Percentiles rank a stretch among this genome's conserved stretches.
Conservation (phyloP, 2,329 filamentous ascomycete species). For the Colletotrichum orbiculare region DNA sequence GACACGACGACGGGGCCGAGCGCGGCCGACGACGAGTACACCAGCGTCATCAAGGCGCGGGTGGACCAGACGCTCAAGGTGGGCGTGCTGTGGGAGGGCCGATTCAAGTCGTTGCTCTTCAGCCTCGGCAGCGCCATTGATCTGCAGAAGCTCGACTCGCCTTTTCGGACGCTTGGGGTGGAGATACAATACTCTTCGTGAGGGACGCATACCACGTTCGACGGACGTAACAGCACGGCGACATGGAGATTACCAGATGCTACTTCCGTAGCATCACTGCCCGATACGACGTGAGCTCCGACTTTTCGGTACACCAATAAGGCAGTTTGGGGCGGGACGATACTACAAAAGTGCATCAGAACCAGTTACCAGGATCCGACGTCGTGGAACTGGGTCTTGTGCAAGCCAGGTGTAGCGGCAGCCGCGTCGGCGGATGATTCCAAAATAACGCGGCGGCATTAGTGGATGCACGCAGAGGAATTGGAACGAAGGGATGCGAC, state of each 20-base stretch:
- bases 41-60: constrained; percentile 89
- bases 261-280: not conserved
- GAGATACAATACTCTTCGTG: constrained; percentile 87
- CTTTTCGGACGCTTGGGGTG: constrained; percentile 80
- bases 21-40: constrained; percentile 67
- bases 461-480: not conserved
- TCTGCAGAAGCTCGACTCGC: constrained; percentile 78
- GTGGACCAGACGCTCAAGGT: constrained; percentile 90
- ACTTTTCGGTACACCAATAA: constrained; percentile 3
- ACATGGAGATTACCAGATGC: not conserved
- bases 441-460: not conserved
- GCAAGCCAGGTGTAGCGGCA: not conserved
- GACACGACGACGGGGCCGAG: constrained; percentile 16
- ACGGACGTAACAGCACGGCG: not conserved
- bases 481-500: constrained; percentile 19
- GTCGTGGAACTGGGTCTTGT: not conserved
- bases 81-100: constrained; percentile 90
- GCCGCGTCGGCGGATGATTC: too few relatives aligned
- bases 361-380: not conserved
- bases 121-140: constrained; percentile 90
- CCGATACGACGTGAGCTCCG: constrained; percentile 22
- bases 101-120: constrained; percentile 91
- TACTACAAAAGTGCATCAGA: not conserved
- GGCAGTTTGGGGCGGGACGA: not conserved
- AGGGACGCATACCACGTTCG: constrained; percentile 42